These are phyloP conservation scores for Pseudogymnoascus sp. DNA, from an alignment of 2,329 filamentous ascomycete species.

Conservation along the genomic window DNA sequence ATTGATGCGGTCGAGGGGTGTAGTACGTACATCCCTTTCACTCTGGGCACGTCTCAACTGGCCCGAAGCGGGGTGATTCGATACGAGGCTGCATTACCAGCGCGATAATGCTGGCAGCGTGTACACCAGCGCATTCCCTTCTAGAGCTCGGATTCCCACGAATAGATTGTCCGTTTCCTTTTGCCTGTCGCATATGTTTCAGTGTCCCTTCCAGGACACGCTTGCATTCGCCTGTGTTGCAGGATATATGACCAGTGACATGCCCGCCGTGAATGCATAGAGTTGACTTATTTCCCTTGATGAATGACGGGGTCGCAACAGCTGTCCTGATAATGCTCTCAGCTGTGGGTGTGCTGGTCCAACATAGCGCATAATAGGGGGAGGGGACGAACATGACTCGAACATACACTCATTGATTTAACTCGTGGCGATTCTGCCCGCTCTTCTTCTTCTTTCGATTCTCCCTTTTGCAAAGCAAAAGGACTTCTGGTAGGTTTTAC, in stretches of 20 bases:
- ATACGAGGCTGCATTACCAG: constrained; percentile 1
- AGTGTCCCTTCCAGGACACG: not conserved
- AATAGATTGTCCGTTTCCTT: not conserved
- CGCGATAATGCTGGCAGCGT: not conserved
- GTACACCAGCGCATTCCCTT: not conserved
- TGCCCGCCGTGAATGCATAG: constrained; percentile 15
- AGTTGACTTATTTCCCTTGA: constrained; percentile 17
- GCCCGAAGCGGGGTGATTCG: not conserved
- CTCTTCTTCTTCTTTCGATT: not conserved
- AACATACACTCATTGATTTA: not conserved
- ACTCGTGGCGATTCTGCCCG: not conserved
- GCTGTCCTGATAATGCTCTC: not conserved
- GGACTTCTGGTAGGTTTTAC: not conserved
- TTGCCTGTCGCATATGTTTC: constrained; percentile 1
- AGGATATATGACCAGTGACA: constrained; percentile 28
- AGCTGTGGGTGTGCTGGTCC: not conserved
- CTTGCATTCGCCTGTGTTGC: constrained; percentile 17
- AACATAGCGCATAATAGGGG: not conserved
- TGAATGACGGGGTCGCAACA: constrained; percentile 5
- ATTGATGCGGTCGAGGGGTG: not conserved
- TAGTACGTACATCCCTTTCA: not conserved
- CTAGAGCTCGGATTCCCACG: not conserved
- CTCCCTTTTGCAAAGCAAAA: not conserved
- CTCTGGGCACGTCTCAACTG: not conserved
- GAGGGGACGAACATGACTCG: not conserved